These are phyloP conservation scores for Apophysomyces variabilis DNA, from an alignment of 371 early-diverging fungal species.

Conservation along the genomic window DNA sequence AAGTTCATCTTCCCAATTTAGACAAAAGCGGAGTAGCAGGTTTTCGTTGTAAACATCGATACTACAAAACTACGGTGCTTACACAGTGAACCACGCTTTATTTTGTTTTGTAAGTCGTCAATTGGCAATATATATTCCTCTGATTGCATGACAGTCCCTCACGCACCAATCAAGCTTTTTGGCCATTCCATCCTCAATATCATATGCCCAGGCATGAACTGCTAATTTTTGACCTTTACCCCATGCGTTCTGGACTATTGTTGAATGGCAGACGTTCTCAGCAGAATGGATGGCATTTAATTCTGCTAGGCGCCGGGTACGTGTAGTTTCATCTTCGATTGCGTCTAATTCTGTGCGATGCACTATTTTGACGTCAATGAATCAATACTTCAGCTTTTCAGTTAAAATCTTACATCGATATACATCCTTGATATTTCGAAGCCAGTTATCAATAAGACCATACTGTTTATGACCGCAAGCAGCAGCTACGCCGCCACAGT, in stretches of 20 bases:
- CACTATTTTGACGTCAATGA: constrained; percentile 24
- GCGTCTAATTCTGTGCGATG: constrained; percentile 56
- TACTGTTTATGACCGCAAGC: constrained; percentile 61
- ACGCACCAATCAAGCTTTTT: constrained; percentile 22
- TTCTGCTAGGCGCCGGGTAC: constrained; percentile 63
- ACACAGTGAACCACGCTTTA: neutral
- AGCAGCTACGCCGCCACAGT: constrained; percentile 88
- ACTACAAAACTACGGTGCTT: neutral
- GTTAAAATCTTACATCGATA: constrained; percentile 50
- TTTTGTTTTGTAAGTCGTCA: neutral
- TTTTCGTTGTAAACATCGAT: neutral
- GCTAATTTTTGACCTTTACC: constrained; percentile 71
- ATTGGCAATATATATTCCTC: constrained; percentile 16
- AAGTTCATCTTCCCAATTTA: too few relatives aligned
- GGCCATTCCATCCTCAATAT: constrained; percentile 65
- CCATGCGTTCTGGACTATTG: constrained; percentile 88
- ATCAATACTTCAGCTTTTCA: constrained; percentile 1
- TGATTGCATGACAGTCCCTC: constrained; percentile 10
- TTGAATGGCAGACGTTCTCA: constrained; percentile 71
- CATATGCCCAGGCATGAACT: constrained; percentile 88
- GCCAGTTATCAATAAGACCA: constrained; percentile 89
- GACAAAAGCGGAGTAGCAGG: neutral
- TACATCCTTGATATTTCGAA: constrained; percentile 78
- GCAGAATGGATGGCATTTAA: constrained; percentile 82
- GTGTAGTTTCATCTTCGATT: constrained; percentile 43